Evolutionary conservation across 2,329 filamentous ascomycete species (phyloP).

Genomic region (Parasarocladium wereldwijsianum): DNA sequence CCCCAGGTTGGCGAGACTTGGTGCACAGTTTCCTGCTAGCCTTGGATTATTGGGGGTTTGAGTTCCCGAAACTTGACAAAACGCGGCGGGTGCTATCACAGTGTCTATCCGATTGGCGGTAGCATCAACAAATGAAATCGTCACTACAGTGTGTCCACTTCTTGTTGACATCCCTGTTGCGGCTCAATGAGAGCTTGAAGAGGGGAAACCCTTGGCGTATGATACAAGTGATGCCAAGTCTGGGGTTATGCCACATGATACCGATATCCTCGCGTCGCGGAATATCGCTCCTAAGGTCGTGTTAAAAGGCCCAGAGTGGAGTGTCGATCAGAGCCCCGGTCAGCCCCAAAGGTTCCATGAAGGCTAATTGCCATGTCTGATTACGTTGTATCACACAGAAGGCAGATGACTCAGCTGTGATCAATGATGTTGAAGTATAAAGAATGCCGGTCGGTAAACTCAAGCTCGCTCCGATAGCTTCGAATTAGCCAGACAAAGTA

Average conservation of each 20-base stretch:
- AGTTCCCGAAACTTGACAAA: slow-evolving; percentile 1
- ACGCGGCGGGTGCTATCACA: background rate
- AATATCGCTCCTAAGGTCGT: slow-evolving; percentile 1
- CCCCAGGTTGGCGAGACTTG: background rate
- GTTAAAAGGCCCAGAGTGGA: background rate
- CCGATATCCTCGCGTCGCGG: too few species aligned
- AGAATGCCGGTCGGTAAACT: background rate
- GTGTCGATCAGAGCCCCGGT: background rate
- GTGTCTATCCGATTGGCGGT: background rate
- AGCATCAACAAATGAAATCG: background rate
- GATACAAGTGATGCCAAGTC: background rate
- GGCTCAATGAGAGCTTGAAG: too few species aligned
- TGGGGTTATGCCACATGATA: background rate
- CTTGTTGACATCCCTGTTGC: too few species aligned
- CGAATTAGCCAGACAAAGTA: too few species aligned
- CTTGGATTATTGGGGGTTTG: slow-evolving; percentile 1
- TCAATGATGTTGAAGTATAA: background rate
- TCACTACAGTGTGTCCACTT: too few species aligned
- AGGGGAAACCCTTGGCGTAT: background rate
- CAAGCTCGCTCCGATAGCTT: background rate
- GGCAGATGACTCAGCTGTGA: background rate
- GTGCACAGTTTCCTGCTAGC: background rate
- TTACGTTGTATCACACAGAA: too few species aligned
- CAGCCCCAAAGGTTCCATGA: background rate
- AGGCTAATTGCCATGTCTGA: background rate